These are phyloP conservation scores for Nannochloris sp. DNA, from an alignment of 139 green algal genomes.

Conservation along the genomic window DNA sequence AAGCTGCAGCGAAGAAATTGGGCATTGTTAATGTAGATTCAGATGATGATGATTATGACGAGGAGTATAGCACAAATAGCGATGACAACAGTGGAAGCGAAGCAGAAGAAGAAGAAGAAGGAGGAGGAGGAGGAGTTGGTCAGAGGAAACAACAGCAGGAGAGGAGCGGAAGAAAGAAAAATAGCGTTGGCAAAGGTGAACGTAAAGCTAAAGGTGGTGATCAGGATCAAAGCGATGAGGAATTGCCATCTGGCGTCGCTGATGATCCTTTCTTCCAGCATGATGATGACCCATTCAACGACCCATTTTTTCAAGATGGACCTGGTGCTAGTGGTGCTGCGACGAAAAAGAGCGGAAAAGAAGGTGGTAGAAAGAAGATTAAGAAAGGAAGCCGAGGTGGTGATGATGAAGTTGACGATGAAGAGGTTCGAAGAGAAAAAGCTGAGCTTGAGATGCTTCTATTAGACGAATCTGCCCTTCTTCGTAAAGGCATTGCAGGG, in stretches of 20 bases:
- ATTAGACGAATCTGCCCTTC: slow-evolving; percentile 74
- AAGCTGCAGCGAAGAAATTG: slow-evolving; percentile 35
- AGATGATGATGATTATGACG: slow-evolving; percentile 12
- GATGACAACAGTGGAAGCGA: slow-evolving; percentile 48
- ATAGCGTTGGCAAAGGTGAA: not conserved
- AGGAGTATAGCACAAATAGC: not conserved
- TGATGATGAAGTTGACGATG: slow-evolving; percentile 16
- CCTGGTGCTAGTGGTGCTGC: not conserved
- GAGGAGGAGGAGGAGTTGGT: slow-evolving; percentile 28
- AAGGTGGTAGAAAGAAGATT: slow-evolving; percentile 5
- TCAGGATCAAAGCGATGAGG: slow-evolving; percentile 9
- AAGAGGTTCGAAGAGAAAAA: slow-evolving; percentile 14
- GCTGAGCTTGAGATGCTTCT: slow-evolving; percentile 92
- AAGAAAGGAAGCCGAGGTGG: not conserved
- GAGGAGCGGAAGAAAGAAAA: slow-evolving; percentile 9
- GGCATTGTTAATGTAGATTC: slow-evolving; percentile 18
- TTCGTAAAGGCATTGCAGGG: slow-evolving; percentile 12
- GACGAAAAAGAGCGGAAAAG: not conserved
- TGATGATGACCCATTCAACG: slow-evolving; percentile 62
- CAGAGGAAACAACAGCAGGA: slow-evolving; percentile 23
- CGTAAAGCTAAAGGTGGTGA: not conserved
- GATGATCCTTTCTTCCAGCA: slow-evolving; percentile 42
- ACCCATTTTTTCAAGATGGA: slow-evolving; percentile 72
- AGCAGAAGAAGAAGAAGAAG: slow-evolving; percentile 26
- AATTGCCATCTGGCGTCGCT: not conserved